phyloP scores from a whole-genome alignment of 805 yeast species.

The Nakazawaea sp. region DNA sequence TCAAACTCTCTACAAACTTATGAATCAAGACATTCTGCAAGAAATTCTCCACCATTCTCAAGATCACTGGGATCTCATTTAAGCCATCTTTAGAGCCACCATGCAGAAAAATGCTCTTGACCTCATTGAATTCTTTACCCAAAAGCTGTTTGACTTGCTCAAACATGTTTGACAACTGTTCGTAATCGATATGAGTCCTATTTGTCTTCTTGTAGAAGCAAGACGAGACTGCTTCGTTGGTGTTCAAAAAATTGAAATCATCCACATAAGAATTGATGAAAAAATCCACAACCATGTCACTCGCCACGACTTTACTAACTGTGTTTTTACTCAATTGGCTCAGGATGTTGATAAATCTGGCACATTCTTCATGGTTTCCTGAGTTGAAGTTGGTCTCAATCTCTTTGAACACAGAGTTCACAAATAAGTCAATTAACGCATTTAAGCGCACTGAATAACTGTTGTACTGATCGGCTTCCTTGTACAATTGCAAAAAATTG shows the following conservation, averaged over 20 bases:
- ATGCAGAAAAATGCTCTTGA: slow-evolving; percentile 18
- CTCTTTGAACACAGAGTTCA: slow-evolving; percentile 63
- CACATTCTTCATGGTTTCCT: slow-evolving; percentile 34
- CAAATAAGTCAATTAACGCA: slow-evolving; percentile 59
- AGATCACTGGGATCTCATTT: slow-evolving; percentile 22
- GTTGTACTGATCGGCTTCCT: slow-evolving; percentile 15
- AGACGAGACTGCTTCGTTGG: slow-evolving; percentile 15
- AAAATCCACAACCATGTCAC: slow-evolving; percentile 26
- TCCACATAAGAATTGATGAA: slow-evolving; percentile 24
- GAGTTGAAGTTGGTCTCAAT: slow-evolving; percentile 51
- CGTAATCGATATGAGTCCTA: slow-evolving; percentile 15
- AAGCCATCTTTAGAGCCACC: slow-evolving; percentile 17
- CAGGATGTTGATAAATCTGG: slow-evolving; percentile 13
- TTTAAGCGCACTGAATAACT: slow-evolving; percentile 32
- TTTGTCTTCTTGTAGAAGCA: slow-evolving; percentile 1
- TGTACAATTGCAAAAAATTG: slow-evolving; percentile 17
- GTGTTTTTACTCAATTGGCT: slow-evolving; percentile 23
- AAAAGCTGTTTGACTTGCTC: slow-evolving; percentile 14
- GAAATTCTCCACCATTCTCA: slow-evolving; percentile 27
- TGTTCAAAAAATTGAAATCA: slow-evolving; percentile 19
- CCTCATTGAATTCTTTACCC: slow-evolving; percentile 21
- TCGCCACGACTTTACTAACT: slow-evolving; percentile 32
- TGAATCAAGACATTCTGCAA: slow-evolving; percentile 27
- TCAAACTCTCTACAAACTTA: slow-evolving; percentile 24
- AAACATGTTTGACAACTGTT: slow-evolving; percentile 19